Evolutionary conservation across 805 yeast genomes (phyloP), one percentile per base, ranked within the genome.

Genomic region (Cyberlindnera subsufficiens): DNA sequence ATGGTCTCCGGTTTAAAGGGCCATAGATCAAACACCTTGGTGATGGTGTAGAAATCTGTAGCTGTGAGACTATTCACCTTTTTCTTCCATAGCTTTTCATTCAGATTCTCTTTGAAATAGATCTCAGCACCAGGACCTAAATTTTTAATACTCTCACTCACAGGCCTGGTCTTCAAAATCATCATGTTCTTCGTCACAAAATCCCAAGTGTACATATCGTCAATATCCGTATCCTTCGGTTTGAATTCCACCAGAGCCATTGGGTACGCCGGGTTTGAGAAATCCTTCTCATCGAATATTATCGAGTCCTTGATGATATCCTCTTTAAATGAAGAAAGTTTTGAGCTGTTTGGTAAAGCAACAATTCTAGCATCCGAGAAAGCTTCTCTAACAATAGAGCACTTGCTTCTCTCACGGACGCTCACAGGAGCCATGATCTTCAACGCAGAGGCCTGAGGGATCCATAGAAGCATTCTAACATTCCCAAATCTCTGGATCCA

Each of bases 91-190:
- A 82, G 39, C 0, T 64, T 67, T 13, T 45, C 39, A 11, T 61
- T 53, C 1, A 71, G 52, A 11, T 73, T 61, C 6, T 58, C 63
- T 1, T 33, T 38, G 40, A 69, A 71, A 47, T 75, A 82, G 3
- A 74, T 80, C 3, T 59, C 68, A 0, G 93, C 96, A 2, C 96
- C 97, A 2, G 95, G 90, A 0, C 96, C 96, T 9, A 91, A 62
- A 17, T 75, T 67, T 13, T 68, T 64, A 1, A 84, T 49, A 3
- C 75, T 66, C 17, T 73, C 76, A 1, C 49, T 42, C 10, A 81
- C 56, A 0, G 80, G 71, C 15, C 71, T 63, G 10, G 67, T 57
- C 37, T 67, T 65, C 29, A 72, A 60, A 17, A 78, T 67, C 66
- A 81, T 71, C 32, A 87, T 57, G 52, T 75, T 75, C 52, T 77